Conservation (phyloP, 257 asterid genomes). For the Osmanthus fragrans region DNA sequence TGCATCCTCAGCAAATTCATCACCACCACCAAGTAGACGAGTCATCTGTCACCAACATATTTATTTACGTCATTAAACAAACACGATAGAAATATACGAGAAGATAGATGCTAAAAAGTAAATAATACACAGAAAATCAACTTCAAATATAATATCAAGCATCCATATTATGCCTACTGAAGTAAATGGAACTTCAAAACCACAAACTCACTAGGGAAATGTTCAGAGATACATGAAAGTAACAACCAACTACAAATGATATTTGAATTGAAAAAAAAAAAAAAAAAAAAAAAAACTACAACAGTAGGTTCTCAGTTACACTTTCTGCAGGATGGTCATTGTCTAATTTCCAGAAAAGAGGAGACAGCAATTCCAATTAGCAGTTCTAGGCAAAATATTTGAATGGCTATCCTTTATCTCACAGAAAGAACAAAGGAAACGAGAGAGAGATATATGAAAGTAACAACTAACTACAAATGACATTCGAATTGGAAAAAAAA, state of each 20-base stretch:
- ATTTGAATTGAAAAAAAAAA: too few species aligned
- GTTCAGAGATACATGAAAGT: neutral
- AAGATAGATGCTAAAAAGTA: neutral
- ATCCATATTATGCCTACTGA: neutral
- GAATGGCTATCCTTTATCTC: neutral
- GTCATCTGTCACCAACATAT: conserved; percentile 63
- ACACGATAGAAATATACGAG: neutral
- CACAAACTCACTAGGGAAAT: neutral
- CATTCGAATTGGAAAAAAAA: too few species aligned
- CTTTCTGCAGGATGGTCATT: conserved; percentile 3
- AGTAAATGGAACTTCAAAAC: neutral
- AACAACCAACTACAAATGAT: neutral
- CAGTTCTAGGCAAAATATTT: neutral
- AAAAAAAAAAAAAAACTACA: too few species aligned
- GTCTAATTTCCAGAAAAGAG: neutral
- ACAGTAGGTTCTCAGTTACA: neutral
- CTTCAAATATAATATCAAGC: neutral
- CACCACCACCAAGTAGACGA: conserved; percentile 69
- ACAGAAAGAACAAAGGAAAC: neutral
- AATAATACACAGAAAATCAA: neutral
- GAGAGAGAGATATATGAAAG: neutral
- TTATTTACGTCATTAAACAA: conserved; percentile 12
- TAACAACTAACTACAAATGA: neutral
- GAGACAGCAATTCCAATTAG: neutral
- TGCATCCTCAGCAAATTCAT: conserved; percentile 84